Conservation (phyloP, 2,329 filamentous ascomycete genomes). For the Aspergillus sp. region DNA sequence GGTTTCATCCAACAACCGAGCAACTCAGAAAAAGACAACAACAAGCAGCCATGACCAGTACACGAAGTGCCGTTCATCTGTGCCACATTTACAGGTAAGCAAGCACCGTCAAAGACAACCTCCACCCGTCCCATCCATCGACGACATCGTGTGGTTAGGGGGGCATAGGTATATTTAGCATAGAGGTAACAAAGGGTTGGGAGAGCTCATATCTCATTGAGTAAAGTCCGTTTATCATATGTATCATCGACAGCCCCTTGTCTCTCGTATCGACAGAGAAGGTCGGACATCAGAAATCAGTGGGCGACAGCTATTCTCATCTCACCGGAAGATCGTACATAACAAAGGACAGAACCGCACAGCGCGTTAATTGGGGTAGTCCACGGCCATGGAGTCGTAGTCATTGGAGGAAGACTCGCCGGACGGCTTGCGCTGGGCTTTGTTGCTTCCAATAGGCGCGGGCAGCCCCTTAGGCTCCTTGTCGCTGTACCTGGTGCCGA, state of each 20-base stretch:
- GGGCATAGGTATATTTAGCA: background rate
- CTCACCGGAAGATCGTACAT: background rate
- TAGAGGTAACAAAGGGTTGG: background rate
- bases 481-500: slow-evolving; percentile 9
- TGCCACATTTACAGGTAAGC: background rate
- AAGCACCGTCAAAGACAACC: background rate
- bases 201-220: background rate
- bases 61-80: background rate
- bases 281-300: no score
- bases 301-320: no score
- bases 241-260: background rate
- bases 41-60: background rate
- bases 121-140: background rate
- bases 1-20: background rate
- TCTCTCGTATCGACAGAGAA: background rate
- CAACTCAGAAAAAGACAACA: background rate
- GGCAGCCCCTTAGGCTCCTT: slow-evolving; percentile 7
- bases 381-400: slow-evolving; percentile 5
- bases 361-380: background rate
- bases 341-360: background rate
- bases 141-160: background rate
- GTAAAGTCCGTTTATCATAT: background rate
- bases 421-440: slow-evolving; percentile 9
- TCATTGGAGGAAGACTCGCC: slow-evolving; percentile 16
- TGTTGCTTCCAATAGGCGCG: slow-evolving; percentile 15